Evolutionary conservation across 371 early-diverging fungal genomes (phyloP), one percentile per base, ranked within the genome.

Genomic region (Mortierella sp.): DNA sequence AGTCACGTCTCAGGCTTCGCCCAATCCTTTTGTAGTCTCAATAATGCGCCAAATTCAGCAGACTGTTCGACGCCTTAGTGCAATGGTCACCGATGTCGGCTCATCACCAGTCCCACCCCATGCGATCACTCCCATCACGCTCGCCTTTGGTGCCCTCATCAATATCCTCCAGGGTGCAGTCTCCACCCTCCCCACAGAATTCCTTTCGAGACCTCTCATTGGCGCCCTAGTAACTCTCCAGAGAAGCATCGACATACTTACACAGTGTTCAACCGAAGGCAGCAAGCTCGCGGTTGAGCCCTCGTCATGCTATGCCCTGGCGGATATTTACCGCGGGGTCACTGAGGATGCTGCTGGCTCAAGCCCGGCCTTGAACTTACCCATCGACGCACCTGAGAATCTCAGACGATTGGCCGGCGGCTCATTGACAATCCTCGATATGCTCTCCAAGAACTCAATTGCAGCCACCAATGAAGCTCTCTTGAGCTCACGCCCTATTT

Each of bases 401-500:
- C 14, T 84, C n/a, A 78, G 55, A 72, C 73, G 85, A 19, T 48
- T 81, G 45, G 65, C 70, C 1, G 63, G 79, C 16, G 84, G 84
- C 0, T 57, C 79, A 2, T 48, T 54, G 14, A 73, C 81, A 11
- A 60, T 84, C 11, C 44, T 84, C 74, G 77, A 80, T 21, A 55
- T 84, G 48, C 74, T 80, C 34, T 38, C 45, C 73, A 78, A 78
- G 73, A 75, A 45, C 42, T 80, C 80, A 58, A 84, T 84, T 50
- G 75, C 84, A 4, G 26, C 71, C 44, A 78, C 58, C 31, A 84
- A 80, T 28, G 84, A 80, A 24, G 81, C 60, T 13, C 73, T 80
- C 2, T 47, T 84, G 50, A 24, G 72, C 11, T 44, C 72, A 2
- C 71, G 78, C 9, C 79, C 84, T 5, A 84, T 84, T 71, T 84